A percentile compares a stretch with the other conserved stretches of the same genome.
Evolutionary conservation across 495 filamentous ascomycete species (phyloP).

Genomic region (Penicillium cinerascens): DNA sequence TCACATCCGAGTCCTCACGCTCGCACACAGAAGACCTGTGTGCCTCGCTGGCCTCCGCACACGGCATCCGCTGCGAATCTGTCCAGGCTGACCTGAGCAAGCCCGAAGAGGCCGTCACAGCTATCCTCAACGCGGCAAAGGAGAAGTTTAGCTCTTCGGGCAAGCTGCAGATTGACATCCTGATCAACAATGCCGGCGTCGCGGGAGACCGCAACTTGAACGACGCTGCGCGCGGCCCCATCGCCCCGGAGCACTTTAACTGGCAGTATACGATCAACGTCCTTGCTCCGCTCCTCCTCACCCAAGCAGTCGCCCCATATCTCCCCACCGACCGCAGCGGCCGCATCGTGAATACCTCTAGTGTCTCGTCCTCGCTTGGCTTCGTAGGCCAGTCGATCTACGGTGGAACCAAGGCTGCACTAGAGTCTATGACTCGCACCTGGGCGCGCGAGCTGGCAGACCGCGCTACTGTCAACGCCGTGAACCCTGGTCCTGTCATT

Average conservation of each 20-base stretch:
- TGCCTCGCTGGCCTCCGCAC: constrained; percentile 34
- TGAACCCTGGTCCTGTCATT: constrained; percentile 85
- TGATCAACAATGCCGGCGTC: constrained; percentile 86
- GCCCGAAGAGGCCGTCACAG: constrained; percentile 30
- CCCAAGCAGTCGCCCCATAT: constrained; percentile 64
- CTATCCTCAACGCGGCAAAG: constrained; percentile 39
- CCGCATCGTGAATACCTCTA: constrained; percentile 76
- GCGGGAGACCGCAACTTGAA: constrained; percentile 57
- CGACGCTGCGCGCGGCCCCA: constrained; percentile 46
- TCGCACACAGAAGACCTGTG: constrained; percentile 42
- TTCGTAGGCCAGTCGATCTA: constrained; percentile 74
- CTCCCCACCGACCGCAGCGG: constrained; percentile 72
- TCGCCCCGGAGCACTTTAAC: constrained; percentile 58
- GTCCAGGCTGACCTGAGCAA: constrained; percentile 58
- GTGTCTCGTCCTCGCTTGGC: constrained; percentile 64
- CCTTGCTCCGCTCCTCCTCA: constrained; percentile 75
- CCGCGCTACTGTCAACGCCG: constrained; percentile 74
- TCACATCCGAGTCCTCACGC: constrained; percentile 58
- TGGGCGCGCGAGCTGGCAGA: constrained; percentile 82
- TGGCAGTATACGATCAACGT: constrained; percentile 79
- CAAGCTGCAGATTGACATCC: constrained; percentile 73
- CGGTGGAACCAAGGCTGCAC: constrained; percentile 82
- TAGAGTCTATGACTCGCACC: constrained; percentile 89
- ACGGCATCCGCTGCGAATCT: constrained; percentile 41
- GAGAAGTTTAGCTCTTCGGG: constrained; percentile 48